These are phyloP conservation scores for Sporothrix phasma DNA, from an alignment of 2,329 filamentous ascomycete species.

Conservation along the genomic window DNA sequence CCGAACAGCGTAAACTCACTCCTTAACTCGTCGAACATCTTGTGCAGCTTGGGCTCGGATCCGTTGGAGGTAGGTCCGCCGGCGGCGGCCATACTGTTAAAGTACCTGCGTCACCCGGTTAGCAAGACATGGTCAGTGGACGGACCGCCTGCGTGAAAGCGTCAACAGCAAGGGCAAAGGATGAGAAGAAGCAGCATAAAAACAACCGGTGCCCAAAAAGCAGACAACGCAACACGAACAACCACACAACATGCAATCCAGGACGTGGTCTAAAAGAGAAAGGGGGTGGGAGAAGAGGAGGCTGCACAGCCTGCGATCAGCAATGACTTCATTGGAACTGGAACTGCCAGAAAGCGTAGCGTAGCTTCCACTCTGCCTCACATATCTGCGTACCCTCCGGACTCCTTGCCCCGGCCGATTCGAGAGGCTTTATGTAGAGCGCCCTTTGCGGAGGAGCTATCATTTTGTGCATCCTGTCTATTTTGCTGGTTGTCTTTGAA, in stretches of 20 bases:
- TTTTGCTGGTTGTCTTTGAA: not conserved
- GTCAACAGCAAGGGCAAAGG: not conserved
- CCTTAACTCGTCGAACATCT: constrained; percentile 40
- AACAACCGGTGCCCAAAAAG: not conserved
- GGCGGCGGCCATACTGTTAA: constrained; percentile 12
- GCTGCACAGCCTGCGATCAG: not conserved
- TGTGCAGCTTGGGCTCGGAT: constrained; percentile 31
- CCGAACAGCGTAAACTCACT: constrained; percentile 27
- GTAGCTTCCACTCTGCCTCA: too few species aligned
- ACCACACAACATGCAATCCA: too few species aligned
- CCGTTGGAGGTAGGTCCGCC: not conserved
- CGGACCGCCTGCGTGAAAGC: not conserved
- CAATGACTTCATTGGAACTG: not conserved
- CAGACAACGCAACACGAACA: not conserved
- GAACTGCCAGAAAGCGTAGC: not conserved
- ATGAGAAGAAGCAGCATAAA: not conserved
- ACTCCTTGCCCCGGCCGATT: constrained; percentile 11
- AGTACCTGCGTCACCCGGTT: constrained; percentile 15
- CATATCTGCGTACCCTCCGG: constrained; percentile 17
- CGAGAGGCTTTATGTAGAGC: constrained; percentile 12
- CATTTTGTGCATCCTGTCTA: not conserved
- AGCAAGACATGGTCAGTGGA: not conserved
- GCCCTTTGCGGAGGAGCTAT: not conserved
- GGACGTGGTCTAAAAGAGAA: too few species aligned
- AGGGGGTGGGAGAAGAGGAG: not conserved